These are phyloP conservation scores for Phaeosphaeriaceae sp. DNA, from an alignment of 2,329 filamentous ascomycete species.

Conservation along the genomic window DNA sequence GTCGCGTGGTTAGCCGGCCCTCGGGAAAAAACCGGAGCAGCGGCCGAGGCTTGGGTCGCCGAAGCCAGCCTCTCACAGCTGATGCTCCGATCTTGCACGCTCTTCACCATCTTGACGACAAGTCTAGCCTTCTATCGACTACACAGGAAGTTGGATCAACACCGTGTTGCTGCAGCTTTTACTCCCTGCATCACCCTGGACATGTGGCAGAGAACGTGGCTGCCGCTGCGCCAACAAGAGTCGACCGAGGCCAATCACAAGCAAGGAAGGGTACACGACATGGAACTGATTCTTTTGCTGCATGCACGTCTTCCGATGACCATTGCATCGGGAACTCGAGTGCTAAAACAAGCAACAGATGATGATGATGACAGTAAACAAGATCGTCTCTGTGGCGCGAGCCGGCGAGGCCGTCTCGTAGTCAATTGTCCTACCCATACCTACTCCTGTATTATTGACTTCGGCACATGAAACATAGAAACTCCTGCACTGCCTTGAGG, in stretches of 20 bases:
- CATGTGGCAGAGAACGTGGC: constrained; percentile 14
- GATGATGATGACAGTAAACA: constrained; percentile 5
- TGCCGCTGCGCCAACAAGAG: constrained; percentile 24
- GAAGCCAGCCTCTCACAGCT: neutral
- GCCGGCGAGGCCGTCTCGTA: constrained; percentile 4
- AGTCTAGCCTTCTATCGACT: too few species aligned
- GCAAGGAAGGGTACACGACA: constrained; percentile 25
- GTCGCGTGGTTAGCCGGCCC: constrained; percentile 35
- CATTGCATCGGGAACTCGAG: constrained; percentile 28
- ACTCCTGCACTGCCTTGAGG: constrained; percentile 22
- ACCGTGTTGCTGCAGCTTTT: neutral
- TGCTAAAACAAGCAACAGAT: constrained; percentile 34
- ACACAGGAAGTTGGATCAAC: neutral
- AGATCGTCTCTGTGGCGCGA: neutral
- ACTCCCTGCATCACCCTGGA: neutral
- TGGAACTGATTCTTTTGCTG: constrained; percentile 25
- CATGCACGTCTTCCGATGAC: constrained; percentile 42
- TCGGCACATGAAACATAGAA: constrained; percentile 22
- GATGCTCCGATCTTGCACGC: neutral
- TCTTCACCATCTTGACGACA: neutral
- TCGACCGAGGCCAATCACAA: constrained; percentile 25
- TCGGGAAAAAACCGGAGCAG: constrained; percentile 29
- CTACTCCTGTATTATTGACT: constrained; percentile 23
- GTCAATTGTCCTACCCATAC: neutral
- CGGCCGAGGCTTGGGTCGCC: constrained; percentile 9